Conservation (phyloP, 2,329 filamentous ascomycete genomes). For the Pseudogymnoascus sp. region DNA sequence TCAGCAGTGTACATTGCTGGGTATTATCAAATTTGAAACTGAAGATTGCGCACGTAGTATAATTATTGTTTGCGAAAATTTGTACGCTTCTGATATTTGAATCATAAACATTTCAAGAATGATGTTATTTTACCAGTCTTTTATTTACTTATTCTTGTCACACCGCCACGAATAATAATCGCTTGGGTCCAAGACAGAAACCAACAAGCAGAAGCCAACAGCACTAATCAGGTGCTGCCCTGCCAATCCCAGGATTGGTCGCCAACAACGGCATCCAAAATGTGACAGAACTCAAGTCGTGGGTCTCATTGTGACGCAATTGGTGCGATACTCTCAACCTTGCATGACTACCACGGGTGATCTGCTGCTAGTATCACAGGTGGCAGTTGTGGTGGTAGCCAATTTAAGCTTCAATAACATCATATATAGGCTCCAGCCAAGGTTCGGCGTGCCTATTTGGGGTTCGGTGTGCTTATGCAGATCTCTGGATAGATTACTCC, state of each 20-base stretch:
- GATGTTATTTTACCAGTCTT: background rate
- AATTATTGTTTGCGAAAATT: background rate
- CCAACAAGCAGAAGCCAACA: background rate
- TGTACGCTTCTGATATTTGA: background rate
- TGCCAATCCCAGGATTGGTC: background rate
- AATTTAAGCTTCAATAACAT: background rate
- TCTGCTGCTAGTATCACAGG: background rate
- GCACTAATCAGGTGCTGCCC: background rate
- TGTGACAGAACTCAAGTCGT: background rate
- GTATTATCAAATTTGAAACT: background rate
- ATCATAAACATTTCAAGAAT: background rate
- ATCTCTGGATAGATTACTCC: background rate
- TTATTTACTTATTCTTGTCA: background rate
- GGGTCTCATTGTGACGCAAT: background rate
- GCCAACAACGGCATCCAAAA: background rate
- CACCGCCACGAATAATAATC: background rate
- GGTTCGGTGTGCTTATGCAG: background rate
- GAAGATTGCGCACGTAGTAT: background rate
- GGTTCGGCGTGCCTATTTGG: background rate
- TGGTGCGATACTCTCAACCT: background rate
- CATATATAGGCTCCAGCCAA: background rate
- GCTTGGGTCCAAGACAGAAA: background rate
- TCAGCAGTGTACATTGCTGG: background rate
- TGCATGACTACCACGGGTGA: background rate
- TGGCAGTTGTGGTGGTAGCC: background rate